These are phyloP conservation scores for Fragaria nilgerrensis DNA, from an alignment of 306 rosid species.

Conservation along the genomic window DNA sequence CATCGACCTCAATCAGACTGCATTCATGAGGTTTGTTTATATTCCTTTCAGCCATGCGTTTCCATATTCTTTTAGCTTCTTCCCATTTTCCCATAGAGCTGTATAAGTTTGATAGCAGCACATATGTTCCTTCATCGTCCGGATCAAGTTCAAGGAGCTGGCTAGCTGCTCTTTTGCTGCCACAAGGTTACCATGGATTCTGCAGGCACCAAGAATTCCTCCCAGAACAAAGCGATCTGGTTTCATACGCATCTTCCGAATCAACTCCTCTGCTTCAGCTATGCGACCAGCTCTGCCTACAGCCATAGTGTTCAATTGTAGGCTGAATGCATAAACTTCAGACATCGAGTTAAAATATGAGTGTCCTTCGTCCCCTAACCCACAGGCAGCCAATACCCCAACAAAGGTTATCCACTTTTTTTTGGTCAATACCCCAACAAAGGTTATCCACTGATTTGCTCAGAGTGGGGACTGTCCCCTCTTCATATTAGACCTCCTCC, in stretches of 20 bases:
- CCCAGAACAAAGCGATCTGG: constrained; percentile 16
- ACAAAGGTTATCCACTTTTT: background rate
- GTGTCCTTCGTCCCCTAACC: constrained; percentile 10
- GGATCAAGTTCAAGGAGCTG: constrained; percentile 21
- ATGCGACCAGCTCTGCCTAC: constrained; percentile 14
- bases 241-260: constrained; percentile 5
- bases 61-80: constrained; percentile 17
- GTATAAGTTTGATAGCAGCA: constrained; percentile 22
- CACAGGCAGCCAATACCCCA: constrained; percentile 25
- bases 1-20: constrained; percentile 22
- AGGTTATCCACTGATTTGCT: too few species aligned
- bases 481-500: too few species aligned
- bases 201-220: constrained; percentile 25
- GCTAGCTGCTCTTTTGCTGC: constrained; percentile 28
- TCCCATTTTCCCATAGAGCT: constrained; percentile 30
- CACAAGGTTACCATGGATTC: constrained; percentile 25
- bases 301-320: constrained; percentile 20
- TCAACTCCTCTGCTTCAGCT: constrained; percentile 22
- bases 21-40: constrained; percentile 16
- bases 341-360: constrained; percentile 11
- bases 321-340: constrained; percentile 9
- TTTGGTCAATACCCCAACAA: constrained; percentile 26
- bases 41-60: constrained; percentile 21
- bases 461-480: too few species aligned
- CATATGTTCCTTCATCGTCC: constrained; percentile 19